Percentiles rank a stretch among this genome's conserved stretches.
Evolutionary conservation across 2,329 filamentous ascomycete species (phyloP).

Genomic region (Calonectria leucothoes): DNA sequence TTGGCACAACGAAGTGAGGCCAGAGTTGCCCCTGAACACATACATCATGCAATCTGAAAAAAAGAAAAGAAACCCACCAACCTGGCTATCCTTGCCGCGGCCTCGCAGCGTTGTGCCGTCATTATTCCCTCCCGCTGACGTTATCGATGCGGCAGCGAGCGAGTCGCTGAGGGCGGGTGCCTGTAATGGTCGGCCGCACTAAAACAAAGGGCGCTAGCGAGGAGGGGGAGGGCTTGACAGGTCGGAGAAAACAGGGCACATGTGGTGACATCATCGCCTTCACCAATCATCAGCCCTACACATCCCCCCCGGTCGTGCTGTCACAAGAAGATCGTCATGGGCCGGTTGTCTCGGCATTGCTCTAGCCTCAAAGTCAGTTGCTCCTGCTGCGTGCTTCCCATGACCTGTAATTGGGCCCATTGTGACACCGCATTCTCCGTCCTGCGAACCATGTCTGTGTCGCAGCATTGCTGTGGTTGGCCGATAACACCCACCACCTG

Average conservation of each 20-base stretch:
- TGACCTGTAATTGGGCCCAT: neutral
- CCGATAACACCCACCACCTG: neutral
- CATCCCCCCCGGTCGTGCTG: constrained; percentile 4
- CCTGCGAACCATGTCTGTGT: neutral
- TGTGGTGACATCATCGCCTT: constrained; percentile 22
- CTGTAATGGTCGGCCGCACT: neutral
- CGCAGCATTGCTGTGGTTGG: neutral
- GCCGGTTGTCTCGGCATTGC: constrained; percentile 5
- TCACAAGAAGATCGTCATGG: constrained; percentile 14
- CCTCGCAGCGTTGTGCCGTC: neutral
- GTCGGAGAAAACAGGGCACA: neutral
- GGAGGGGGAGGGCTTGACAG: neutral
- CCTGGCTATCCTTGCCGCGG: neutral
- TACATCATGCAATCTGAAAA: neutral
- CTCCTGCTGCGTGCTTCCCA: neutral
- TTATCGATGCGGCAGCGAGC: neutral
- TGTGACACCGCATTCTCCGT: neutral
- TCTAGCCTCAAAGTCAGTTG: neutral
- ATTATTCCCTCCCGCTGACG: neutral
- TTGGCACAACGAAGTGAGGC: neutral
- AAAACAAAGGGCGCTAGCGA: neutral
- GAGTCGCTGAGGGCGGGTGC: constrained; percentile 11
- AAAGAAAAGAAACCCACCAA: neutral
- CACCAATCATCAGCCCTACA: constrained; percentile 21
- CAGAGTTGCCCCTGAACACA: neutral